Base-by-base conservation (phyloP, 257 asterid species). In the Salvia hispanica region DNA sequence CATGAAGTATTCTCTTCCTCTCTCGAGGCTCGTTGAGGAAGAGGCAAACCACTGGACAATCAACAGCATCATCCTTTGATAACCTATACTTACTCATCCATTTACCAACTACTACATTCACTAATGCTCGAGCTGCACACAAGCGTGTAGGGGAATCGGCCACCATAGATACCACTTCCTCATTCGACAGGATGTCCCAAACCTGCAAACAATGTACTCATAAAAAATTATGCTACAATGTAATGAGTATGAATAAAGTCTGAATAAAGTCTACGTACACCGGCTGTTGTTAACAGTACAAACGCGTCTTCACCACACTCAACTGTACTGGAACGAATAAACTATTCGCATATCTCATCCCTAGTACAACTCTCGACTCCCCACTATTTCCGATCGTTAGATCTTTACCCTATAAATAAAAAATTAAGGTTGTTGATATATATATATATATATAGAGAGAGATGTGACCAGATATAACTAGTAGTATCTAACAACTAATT, bases 291-390 rank as follows among this genome's bases (percentile, higher is more conserved):
- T 67, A 87, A 55, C 55, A 87, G 80, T 5, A 87, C 70, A 66
- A 87, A 85, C 76, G 85, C 87, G 34, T 87, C 95, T 53, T 76
- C 69, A 87, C 89, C 70, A 88, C 91, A 40, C 94, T 91, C 83
- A 88, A 75, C 79, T 88, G 21, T 1, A 18, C 21, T 18, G 21
- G 21, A 18, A 18, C 21, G 21, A 18, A 18, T 18, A 18, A 18
- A 18, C 1, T 18, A 18, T 18, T 18, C 21, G 1, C 21, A 18
- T 18, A n/a, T n/a, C n/a, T n/a, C n/a, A n/a, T n/a, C n/a, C n/a
- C n/a, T n/a, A n/a, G n/a, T n/a, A n/a, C n/a, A n/a, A n/a, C 21
- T 18, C 21, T 18, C 21, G 21, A 18, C 21, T 18, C 21, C 1
- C 21, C 21, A 18, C 21, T 18, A 18, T 18, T 18, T 18, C 21